These are phyloP conservation scores for Harringtonia lauricola DNA, from an alignment of 2,329 filamentous ascomycete species.

Conservation along the genomic window DNA sequence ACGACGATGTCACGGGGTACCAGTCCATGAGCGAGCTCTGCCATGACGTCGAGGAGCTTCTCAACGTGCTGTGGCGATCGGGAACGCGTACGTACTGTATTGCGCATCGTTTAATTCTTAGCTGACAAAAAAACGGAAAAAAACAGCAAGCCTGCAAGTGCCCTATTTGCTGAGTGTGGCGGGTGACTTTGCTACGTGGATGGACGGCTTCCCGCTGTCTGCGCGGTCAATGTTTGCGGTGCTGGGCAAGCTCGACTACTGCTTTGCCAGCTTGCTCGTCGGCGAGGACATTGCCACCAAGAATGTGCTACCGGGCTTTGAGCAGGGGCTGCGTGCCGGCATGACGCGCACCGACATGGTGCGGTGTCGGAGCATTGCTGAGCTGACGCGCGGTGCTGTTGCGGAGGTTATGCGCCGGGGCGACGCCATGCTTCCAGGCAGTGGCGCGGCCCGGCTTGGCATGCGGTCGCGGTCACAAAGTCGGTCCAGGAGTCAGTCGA, in stretches of 20 bases:
- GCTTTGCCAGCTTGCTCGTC: conserved; percentile 65
- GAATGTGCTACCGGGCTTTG: conserved; percentile 59
- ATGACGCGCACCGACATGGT: conserved; percentile 79
- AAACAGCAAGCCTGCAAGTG: conserved; percentile 62
- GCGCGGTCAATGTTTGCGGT: conserved; percentile 59
- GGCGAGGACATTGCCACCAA: conserved; percentile 57
- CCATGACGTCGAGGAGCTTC: conserved; percentile 59
- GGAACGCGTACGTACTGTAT: conserved; percentile 60
- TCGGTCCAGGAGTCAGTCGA: too few relatives aligned
- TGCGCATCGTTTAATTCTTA: too few relatives aligned
- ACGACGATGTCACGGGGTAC: conserved; percentile 40
- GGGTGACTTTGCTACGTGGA: conserved; percentile 58
- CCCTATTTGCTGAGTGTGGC: conserved; percentile 75
- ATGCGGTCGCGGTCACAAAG: too few relatives aligned
- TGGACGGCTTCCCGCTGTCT: conserved; percentile 59
- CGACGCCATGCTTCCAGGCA: conserved; percentile 2
- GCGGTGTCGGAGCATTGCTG: conserved; percentile 69
- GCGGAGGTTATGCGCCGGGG: conserved; percentile 52
- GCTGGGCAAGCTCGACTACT: conserved; percentile 69
- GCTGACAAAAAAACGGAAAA: too few relatives aligned
- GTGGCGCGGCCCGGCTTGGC: too few relatives aligned
- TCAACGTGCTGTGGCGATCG: conserved; percentile 78
- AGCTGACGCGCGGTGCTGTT: conserved; percentile 60
- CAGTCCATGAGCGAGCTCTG: conserved; percentile 58
- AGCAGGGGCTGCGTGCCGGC: conserved; percentile 44